phyloP scores from a whole-genome alignment of 2,329 filamentous ascomycete genomes.

The Endoconidiophora laricicola region DNA sequence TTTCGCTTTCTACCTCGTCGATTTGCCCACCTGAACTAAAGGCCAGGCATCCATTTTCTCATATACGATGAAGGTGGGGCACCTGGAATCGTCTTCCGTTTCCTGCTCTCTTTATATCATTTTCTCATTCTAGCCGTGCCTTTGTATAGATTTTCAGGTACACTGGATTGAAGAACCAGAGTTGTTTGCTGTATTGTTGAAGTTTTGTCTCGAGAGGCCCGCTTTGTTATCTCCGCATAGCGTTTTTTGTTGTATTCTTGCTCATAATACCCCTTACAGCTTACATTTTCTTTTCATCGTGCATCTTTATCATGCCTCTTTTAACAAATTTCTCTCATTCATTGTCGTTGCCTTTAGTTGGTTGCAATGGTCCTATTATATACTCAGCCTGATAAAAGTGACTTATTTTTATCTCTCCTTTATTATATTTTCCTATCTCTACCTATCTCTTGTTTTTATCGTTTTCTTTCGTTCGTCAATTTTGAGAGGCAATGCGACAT shows the following conservation, averaged over 20 bases:
- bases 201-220: background rate
- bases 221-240: background rate
- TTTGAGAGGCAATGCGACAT: too few species aligned
- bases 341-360: background rate
- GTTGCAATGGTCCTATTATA: background rate
- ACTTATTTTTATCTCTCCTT: background rate
- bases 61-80: too few species aligned
- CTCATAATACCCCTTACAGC: constrained; percentile 29
- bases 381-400: background rate
- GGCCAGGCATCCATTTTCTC: too few species aligned
- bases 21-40: background rate
- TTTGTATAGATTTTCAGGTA: background rate
- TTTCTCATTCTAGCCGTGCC: background rate
- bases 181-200: background rate
- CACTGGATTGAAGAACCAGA: background rate
- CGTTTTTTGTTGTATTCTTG: constrained; percentile 21
- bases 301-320: background rate
- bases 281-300: background rate
- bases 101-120: too few species aligned
- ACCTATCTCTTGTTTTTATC: background rate
- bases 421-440: background rate
- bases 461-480: background rate
- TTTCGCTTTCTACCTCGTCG: constrained; percentile 1
- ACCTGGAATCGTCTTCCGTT: too few species aligned
- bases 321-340: background rate